Percentiles rank a stretch among this genome's conserved stretches.
Conservation (phyloP, 2,329 filamentous ascomycete genomes). For the Arthrobotrys sinensis region DNA sequence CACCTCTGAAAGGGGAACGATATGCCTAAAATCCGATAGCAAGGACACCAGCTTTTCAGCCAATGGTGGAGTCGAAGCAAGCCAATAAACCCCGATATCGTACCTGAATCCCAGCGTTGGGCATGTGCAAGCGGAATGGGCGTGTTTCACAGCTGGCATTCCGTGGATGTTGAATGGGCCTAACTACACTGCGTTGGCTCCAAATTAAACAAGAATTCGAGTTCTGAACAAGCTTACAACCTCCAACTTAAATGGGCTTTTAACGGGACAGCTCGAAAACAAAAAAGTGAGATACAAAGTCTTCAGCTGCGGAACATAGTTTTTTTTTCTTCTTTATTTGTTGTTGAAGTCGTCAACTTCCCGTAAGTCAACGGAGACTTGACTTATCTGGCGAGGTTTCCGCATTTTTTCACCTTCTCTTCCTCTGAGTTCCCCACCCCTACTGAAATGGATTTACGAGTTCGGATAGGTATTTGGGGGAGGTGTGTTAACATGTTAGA, state of each 20-base stretch:
- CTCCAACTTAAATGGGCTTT: background rate
- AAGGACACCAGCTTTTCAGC: slow-evolving; percentile 24
- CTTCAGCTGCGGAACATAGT: slow-evolving; percentile 39
- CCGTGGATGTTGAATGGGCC: background rate
- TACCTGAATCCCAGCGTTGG: slow-evolving; percentile 52
- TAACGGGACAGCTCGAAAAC: background rate
- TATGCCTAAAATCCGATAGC: slow-evolving; percentile 45
- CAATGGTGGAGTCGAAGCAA: slow-evolving; percentile 32
- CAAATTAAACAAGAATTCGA: slow-evolving; percentile 5
- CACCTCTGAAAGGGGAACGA: slow-evolving; percentile 46
- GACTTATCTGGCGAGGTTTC: slow-evolving; percentile 50
- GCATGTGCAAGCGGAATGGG: slow-evolving; percentile 48
- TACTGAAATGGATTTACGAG: slow-evolving; percentile 13
- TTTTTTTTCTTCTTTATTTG: slow-evolving; percentile 20
- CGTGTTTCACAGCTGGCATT: slow-evolving; percentile 19
- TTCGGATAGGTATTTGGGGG: slow-evolving; percentile 27
- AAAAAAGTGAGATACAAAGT: slow-evolving; percentile 23
- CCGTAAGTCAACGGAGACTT: slow-evolving; percentile 48
- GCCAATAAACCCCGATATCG: slow-evolving; percentile 46
- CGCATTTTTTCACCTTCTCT: slow-evolving; percentile 20
- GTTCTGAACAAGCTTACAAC: background rate
- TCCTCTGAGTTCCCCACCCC: background rate
- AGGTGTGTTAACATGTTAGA: slow-evolving; percentile 30
- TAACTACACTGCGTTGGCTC: slow-evolving; percentile 13
- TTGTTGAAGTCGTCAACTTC: slow-evolving; percentile 23